A percentile compares a stretch with the other conserved stretches of the same genome.
phyloP scores from a whole-genome alignment of 148 eudicot genomes.

The Chenopodium formosanum region DNA sequence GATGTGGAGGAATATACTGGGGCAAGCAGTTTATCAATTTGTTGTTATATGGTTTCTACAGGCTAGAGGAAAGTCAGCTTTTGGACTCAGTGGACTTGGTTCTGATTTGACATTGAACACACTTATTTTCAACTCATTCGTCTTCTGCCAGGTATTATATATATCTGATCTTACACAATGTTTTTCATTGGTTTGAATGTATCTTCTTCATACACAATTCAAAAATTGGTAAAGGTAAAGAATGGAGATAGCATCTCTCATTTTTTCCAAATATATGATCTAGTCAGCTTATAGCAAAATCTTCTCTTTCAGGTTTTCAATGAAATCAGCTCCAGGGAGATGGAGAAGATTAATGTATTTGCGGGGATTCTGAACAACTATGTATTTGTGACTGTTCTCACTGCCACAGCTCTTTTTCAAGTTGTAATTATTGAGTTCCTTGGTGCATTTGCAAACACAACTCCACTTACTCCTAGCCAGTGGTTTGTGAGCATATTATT shows the following conservation, averaged over 20 bases:
- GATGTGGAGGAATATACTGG: constrained; percentile 64
- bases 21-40: constrained; percentile 54
- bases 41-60: constrained; percentile 39
- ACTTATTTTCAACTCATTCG: constrained; percentile 53
- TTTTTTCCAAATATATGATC: not conserved
- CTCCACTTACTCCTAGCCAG: constrained; percentile 55
- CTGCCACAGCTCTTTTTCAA: constrained; percentile 62
- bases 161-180: not conserved
- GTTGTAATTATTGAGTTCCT: constrained; percentile 65
- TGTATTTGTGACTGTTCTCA: constrained; percentile 60
- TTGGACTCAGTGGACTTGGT: constrained; percentile 29
- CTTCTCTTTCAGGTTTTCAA: constrained; percentile 61
- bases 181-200: not conserved
- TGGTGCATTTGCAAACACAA: constrained; percentile 73
- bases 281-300: not conserved
- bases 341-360: constrained; percentile 83
- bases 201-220: not conserved
- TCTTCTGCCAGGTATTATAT: constrained; percentile 52
- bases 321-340: constrained; percentile 83
- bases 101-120: constrained; percentile 40
- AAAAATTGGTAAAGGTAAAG: not conserved
- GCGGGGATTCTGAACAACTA: constrained; percentile 71
- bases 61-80: constrained; percentile 28
- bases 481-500: constrained; percentile 56
- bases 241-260: not conserved